Evolutionary conservation across 2,329 filamentous ascomycete genomes (phyloP), one percentile per base, ranked within the genome.

Genomic region (Cytospora paraplurivora): DNA sequence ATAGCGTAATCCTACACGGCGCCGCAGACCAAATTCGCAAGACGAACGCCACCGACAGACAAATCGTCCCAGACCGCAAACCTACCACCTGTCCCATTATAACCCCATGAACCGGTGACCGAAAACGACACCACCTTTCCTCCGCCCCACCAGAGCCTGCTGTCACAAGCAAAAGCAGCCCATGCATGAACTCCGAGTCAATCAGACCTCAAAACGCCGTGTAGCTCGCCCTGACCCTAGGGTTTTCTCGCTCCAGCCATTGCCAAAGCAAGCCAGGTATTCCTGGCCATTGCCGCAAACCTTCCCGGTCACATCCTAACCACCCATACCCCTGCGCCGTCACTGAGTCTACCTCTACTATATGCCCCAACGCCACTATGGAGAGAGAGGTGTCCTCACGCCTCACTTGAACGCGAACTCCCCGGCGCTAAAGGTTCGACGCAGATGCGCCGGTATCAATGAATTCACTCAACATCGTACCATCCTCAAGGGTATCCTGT

Each of bases 201-300:
- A 1, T 32, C 27, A 34, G n/a, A 33, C 38, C 34, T 61, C 15
- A 49, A 10, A 61, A 61, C 58, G 35, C 58, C 58, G 32, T 49
- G 32, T 37, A 17, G 37, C 58, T 54, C 35, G 32, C 51, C 52
- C 34, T 15, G n/a, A 32, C 19, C 38, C 10, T 15, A 37, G 37
- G 27, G 27, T 37, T 21, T 54, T 49, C 17, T 33, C 17, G 38
- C n/a, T 37, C 38, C 4, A 32, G 38, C 37, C 19, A n/a, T 49
- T 60, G 51, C 51, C 33, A 17, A 33, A 27, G 10, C 19, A 32
- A 19, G 4, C 32, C 13, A 21, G 13, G 13, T 19, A 21, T 15
- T 37, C 7, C 21, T 2, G 19, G 6, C 32, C 32, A 32, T 21
- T 47, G 8, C 19, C 58, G 41, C 17, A 37, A 1, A 17, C 12